Evolutionary conservation across 345 rosid genomes (phyloP).

Genomic region (Rhizophora apiculata): DNA sequence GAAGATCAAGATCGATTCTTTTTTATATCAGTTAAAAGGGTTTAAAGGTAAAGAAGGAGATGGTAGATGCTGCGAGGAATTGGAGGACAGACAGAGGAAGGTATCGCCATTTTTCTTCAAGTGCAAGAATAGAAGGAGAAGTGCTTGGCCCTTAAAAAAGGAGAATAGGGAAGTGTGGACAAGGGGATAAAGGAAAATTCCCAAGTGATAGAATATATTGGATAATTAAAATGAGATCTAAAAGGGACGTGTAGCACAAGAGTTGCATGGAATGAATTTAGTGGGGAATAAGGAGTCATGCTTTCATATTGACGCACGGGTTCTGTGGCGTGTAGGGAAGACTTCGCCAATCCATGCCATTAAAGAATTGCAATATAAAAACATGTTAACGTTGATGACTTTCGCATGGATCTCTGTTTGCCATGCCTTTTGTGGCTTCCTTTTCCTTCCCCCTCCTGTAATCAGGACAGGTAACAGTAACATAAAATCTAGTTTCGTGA

Average conservation of each 20-base stretch:
- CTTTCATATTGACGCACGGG: neutral
- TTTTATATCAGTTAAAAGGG: neutral
- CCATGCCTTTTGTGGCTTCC: too few relatives aligned
- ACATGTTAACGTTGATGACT: too few relatives aligned
- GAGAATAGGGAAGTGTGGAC: constrained; percentile 1
- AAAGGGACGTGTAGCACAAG: constrained; percentile 23
- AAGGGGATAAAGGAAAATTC: constrained; percentile 14
- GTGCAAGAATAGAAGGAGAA: constrained; percentile 17
- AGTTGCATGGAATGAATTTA: constrained; percentile 23
- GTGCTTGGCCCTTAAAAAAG: constrained; percentile 15
- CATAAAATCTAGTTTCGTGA: too few relatives aligned
- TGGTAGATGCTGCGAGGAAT: constrained; percentile 31
- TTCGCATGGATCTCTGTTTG: too few relatives aligned
- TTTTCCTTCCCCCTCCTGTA: too few relatives aligned
- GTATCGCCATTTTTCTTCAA: constrained; percentile 40
- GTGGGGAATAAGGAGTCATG: neutral
- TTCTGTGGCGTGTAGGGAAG: neutral
- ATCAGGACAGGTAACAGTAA: too few relatives aligned
- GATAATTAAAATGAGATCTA: neutral
- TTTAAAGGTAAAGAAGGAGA: constrained; percentile 59
- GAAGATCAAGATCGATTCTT: neutral
- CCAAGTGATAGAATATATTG: neutral
- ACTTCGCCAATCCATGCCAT: too few relatives aligned
- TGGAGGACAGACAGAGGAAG: constrained; percentile 44
- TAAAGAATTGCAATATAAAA: too few relatives aligned